Base-by-base conservation (phyloP, 768 basidiomycete genomes). In the Ramaria rubella region DNA sequence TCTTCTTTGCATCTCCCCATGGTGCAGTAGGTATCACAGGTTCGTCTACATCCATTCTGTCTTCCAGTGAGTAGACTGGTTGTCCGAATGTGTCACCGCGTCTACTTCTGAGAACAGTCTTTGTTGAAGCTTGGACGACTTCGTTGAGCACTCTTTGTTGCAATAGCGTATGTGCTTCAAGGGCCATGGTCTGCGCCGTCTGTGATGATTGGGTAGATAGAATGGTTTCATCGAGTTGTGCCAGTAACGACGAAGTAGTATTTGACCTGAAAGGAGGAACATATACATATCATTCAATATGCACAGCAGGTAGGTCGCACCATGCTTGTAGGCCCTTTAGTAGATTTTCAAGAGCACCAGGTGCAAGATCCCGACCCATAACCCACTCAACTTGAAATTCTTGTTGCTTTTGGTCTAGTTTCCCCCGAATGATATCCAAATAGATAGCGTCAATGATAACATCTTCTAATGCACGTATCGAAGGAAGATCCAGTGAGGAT, bases 361-460 rank as follows among this genome's bases (percentile, higher is more conserved):
- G 85, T 51, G 86, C 85, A n/a, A 98, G 73, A 70, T 99, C 95
- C 54, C 95, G 73, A 0, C 95, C 95, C 77, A 94, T 85, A 0
- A 88, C 90, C 65, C 91, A 93, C 70, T 95, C 90, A 33, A 98
- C 84, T 69, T 95, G 90, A 57, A 98, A 77, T 61, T 92, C 86
- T 61, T 85, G 82, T 63, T 90, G 81, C 67, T 90, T 90, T 71
- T 97, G 95, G 70, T 97, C 93, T 49, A 99, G 85, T 66, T 90
- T 93, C 9, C 93, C 95, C 49, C 83, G 83, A 34, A 99, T 77
- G 36, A 96, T 75, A 67, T 91, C 88, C 38, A 90, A 82, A 71
- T 97, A 98, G 69, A 97, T 94, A 11, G 89, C 89, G 64, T 97
- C 94, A 69, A 99, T 98, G 67, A 98, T 90, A 61, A 97, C 82